Percentiles rank a stretch among this genome's conserved stretches.
Conservation (phyloP, 352 stramenopile species). For the Poterioochromonas sp. region DNA sequence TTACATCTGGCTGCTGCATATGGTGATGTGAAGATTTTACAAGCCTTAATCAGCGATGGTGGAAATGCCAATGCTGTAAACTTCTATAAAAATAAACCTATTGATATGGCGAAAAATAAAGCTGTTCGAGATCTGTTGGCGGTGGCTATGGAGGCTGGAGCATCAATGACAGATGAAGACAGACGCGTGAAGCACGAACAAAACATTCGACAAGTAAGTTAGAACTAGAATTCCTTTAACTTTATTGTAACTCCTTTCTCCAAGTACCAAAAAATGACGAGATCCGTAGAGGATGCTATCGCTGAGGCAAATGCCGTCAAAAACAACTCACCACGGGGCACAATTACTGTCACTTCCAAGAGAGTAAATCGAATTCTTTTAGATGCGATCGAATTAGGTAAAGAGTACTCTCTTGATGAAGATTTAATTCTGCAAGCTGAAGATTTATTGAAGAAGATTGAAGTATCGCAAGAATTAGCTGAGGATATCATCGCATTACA, state of each 20-base stretch:
- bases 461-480: background rate
- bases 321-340: background rate
- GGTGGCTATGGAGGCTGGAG: conserved; percentile 20
- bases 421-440: background rate
- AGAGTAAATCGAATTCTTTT: background rate
- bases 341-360: background rate
- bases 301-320: background rate
- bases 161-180: conserved; percentile 15
- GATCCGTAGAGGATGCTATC: background rate
- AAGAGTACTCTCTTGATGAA: background rate
- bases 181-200: background rate
- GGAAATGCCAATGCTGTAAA: conserved; percentile 26
- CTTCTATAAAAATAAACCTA: conserved; percentile 22
- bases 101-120: conserved; percentile 33
- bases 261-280: background rate
- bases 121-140: background rate
- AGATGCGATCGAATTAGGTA: background rate
- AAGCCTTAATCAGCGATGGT: conserved; percentile 6
- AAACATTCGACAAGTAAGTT: background rate
- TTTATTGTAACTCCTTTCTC: too few relatives aligned
- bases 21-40: conserved; percentile 31
- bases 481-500: background rate
- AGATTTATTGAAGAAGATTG: background rate
- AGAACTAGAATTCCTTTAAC: too few relatives aligned
- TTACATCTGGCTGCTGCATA: conserved; percentile 38